These are phyloP conservation scores for Auricularia sp. DNA, from an alignment of 768 basidiomycete species.

Conservation along the genomic window DNA sequence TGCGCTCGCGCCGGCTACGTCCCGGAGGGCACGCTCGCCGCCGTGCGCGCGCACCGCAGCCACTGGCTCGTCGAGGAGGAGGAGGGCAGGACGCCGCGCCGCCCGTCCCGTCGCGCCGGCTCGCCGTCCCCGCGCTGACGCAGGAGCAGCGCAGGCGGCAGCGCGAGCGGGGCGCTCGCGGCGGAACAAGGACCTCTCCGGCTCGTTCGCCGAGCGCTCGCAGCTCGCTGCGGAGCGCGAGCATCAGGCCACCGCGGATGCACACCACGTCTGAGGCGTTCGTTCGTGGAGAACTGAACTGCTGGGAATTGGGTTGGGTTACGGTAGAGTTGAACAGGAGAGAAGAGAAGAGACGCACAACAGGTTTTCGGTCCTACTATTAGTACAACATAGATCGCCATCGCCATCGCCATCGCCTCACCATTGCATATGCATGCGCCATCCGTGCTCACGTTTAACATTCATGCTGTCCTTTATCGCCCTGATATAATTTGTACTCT, in stretches of 20 bases:
- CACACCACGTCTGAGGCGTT: background rate
- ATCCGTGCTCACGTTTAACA: too few species aligned
- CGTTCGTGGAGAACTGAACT: too few species aligned
- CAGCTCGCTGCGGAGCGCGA: background rate
- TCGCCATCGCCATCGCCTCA: too few species aligned
- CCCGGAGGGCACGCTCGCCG: background rate
- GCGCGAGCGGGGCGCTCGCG: background rate
- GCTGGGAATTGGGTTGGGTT: too few species aligned
- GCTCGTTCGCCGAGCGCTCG: background rate
- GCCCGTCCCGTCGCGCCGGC: background rate
- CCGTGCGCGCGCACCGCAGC: background rate
- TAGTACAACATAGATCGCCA: too few species aligned
- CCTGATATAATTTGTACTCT: too few species aligned
- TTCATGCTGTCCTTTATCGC: too few species aligned
- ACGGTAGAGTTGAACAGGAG: too few species aligned
- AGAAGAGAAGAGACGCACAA: too few species aligned
- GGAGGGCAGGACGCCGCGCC: background rate
- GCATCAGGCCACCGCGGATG: background rate
- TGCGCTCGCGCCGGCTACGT: conserved; percentile 17
- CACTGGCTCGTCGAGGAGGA: conserved; percentile 2
- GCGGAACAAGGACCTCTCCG: background rate
- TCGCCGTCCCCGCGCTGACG: too few species aligned
- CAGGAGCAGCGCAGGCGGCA: background rate
- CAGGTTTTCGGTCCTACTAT: too few species aligned
- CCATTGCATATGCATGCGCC: too few species aligned